A percentile compares a stretch with the other conserved stretches of the same genome.
phyloP scores from a whole-genome alignment of 306 rosid genomes.

The Quercus dentata region DNA sequence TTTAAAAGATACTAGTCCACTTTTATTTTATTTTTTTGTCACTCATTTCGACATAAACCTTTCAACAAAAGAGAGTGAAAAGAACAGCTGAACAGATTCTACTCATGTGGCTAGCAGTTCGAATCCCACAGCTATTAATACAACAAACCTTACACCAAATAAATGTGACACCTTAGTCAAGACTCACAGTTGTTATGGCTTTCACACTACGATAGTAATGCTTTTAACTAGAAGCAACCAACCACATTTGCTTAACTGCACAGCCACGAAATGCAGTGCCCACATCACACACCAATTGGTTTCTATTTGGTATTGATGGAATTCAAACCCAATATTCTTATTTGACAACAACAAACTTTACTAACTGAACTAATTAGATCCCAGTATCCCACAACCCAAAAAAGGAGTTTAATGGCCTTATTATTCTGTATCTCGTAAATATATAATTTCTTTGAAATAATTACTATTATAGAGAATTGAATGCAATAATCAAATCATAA shows the following conservation, averaged over 20 bases:
- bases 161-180: background rate
- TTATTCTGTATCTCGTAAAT: background rate
- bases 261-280: constrained; percentile 13
- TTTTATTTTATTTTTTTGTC: too few species aligned
- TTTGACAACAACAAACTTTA: too few species aligned
- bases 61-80: too few species aligned
- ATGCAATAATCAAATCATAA: background rate
- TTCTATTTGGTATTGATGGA: too few species aligned
- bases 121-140: background rate
- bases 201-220: background rate
- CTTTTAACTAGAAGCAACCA: constrained; percentile 5
- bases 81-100: background rate
- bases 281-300: too few species aligned
- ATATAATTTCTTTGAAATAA: background rate
- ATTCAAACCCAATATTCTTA: too few species aligned
- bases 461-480: background rate
- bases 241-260: constrained; percentile 3
- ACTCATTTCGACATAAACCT: too few species aligned
- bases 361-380: too few species aligned
- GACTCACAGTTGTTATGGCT: background rate
- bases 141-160: background rate
- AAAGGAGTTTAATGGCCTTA: background rate
- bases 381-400: background rate
- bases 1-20: too few species aligned
- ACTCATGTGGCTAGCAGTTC: background rate